Evolutionary conservation across 768 basidiomycete genomes (phyloP).

Genomic region (Roridomyces roridus): DNA sequence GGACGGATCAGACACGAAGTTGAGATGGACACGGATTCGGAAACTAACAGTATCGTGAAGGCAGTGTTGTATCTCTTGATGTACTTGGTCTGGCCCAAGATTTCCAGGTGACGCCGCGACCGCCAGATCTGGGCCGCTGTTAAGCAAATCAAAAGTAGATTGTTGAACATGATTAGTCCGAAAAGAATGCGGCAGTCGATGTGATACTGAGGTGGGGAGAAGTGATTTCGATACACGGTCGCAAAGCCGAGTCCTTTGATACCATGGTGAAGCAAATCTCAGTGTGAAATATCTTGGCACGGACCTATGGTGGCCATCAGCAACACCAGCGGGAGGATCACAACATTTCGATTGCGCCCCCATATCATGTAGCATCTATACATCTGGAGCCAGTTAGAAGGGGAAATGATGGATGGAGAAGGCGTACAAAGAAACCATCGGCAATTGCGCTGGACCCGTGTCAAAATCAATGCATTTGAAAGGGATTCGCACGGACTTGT

Average conservation of each 20-base stretch:
- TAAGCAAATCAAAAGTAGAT: background rate
- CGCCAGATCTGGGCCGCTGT: conserved; percentile 7
- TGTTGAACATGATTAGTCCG: background rate
- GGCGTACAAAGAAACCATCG: conserved; percentile 9
- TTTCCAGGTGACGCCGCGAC: background rate
- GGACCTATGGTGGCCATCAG: background rate
- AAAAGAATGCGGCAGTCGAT: background rate
- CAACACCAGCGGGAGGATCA: background rate
- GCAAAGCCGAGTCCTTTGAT: conserved; percentile 1
- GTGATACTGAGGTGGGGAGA: background rate
- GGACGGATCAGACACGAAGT: too few species aligned
- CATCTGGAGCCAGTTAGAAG: background rate
- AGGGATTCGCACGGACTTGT: conserved; percentile 2
- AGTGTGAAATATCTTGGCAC: background rate
- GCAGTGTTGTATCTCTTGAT: conserved; percentile 2
- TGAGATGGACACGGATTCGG: background rate
- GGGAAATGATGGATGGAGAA: background rate
- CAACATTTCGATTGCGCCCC: background rate
- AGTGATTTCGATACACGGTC: background rate
- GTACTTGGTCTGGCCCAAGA: background rate
- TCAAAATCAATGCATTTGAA: background rate
- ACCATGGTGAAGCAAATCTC: background rate
- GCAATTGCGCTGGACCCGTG: background rate
- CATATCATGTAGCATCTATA: conserved; percentile 13
- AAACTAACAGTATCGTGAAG: conserved; percentile 1